phyloP scores from a whole-genome alignment of 2,329 filamentous ascomycete species.

The Ascochyta fabae region DNA sequence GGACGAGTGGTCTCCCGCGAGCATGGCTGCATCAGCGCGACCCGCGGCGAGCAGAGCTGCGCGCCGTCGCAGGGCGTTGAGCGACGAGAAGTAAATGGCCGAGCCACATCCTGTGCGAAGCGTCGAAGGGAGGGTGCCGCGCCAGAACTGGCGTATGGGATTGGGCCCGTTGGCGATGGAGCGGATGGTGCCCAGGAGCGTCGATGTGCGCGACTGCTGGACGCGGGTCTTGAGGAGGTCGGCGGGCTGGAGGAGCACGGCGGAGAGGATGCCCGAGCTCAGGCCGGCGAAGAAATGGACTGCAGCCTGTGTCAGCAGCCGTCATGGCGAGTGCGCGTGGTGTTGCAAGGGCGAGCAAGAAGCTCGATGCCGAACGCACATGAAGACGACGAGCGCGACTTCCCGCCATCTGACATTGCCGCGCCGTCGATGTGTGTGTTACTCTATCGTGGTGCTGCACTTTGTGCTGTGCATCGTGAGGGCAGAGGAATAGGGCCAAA shows the following conservation, averaged over 20 bases:
- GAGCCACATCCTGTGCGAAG: conserved; percentile 91
- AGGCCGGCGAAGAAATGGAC: conserved; percentile 89
- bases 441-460: conserved; percentile 22
- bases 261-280: conserved; percentile 83
- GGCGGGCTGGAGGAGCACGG: conserved; percentile 89
- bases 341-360: background rate
- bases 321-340: background rate
- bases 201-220: conserved; percentile 78
- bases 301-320: conserved; percentile 18
- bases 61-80: conserved; percentile 81
- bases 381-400: conserved; percentile 57
- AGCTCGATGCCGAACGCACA: conserved; percentile 43
- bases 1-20: conserved; percentile 60
- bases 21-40: conserved; percentile 19
- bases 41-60: conserved; percentile 50
- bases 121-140: conserved; percentile 90
- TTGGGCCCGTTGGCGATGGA: conserved; percentile 70
- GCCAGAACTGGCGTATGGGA: conserved; percentile 81
- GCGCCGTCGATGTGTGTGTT: conserved; percentile 35
- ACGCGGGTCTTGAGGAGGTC: conserved; percentile 96
- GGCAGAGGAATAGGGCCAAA: background rate
- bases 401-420: conserved; percentile 61
- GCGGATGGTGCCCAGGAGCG: conserved; percentile 72
- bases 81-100: conserved; percentile 89
- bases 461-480: conserved; percentile 17